Evolutionary conservation across 1,284 basidiomycete genomes (phyloP).

Genomic region (Porodaedalea pini): DNA sequence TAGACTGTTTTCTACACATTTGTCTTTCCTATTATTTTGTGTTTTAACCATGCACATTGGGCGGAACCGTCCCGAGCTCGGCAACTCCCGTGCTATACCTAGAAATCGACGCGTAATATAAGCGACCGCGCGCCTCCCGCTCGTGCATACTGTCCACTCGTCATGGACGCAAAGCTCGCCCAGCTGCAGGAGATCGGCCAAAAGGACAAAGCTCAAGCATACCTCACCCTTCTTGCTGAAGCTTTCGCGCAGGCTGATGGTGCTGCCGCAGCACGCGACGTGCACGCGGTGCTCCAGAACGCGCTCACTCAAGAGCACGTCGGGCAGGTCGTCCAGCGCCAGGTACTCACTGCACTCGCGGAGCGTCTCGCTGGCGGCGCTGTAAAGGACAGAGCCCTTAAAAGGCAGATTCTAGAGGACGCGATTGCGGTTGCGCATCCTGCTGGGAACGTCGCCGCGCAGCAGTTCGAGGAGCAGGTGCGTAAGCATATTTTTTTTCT

Average conservation of each 20-base stretch:
- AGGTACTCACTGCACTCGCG: constrained; percentile 80
- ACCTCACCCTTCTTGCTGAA: constrained; percentile 55
- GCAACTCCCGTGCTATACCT: too few relatives aligned
- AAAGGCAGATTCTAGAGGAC: constrained; percentile 69
- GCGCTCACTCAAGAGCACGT: constrained; percentile 77
- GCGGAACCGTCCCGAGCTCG: too few relatives aligned
- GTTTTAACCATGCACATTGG: too few relatives aligned
- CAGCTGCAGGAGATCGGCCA: constrained; percentile 64
- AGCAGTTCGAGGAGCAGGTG: constrained; percentile 84
- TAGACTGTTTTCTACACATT: too few relatives aligned
- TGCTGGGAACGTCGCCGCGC: constrained; percentile 55
- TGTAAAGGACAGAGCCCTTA: constrained; percentile 52
- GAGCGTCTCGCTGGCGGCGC: constrained; percentile 54
- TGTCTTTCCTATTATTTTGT: too few relatives aligned
- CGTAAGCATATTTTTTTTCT: constrained; percentile 25
- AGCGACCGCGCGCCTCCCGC: too few relatives aligned
- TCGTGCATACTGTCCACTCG: background rate
- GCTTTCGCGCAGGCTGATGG: constrained; percentile 51
- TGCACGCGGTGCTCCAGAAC: constrained; percentile 67
- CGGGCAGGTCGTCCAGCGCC: constrained; percentile 80
- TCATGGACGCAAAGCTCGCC: constrained; percentile 63
- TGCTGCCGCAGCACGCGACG: constrained; percentile 45
- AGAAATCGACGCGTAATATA: background rate
- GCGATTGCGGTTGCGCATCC: constrained; percentile 72
- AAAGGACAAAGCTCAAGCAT: constrained; percentile 81